Evolutionary conservation across 805 yeast genomes (phyloP).

Genomic region (Torulaspora microellipsoides): DNA sequence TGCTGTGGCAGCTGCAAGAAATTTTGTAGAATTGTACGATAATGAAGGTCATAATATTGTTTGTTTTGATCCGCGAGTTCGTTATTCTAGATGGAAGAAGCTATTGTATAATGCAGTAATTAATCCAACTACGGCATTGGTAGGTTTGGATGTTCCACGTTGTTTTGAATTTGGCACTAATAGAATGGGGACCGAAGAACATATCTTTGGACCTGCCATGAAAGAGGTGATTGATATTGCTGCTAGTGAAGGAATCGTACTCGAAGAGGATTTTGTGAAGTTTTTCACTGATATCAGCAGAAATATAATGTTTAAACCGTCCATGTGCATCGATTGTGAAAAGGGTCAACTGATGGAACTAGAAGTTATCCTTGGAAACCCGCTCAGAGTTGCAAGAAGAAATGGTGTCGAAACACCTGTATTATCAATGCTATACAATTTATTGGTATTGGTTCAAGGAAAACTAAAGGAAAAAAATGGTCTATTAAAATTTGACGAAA

Average conservation of each 20-base stretch:
- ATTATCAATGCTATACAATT: slow-evolving; percentile 50
- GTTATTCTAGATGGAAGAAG: slow-evolving; percentile 55
- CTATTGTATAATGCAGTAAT: slow-evolving; percentile 61
- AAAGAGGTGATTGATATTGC: slow-evolving; percentile 59
- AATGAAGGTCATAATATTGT: slow-evolving; percentile 40
- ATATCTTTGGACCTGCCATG: slow-evolving; percentile 52
- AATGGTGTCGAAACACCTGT: slow-evolving; percentile 53
- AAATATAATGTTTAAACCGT: slow-evolving; percentile 52
- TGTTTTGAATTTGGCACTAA: slow-evolving; percentile 41
- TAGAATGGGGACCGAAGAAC: slow-evolving; percentile 31
- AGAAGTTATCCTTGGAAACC: slow-evolving; percentile 67
- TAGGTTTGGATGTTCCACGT: slow-evolving; percentile 53
- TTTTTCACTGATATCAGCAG: slow-evolving; percentile 50
- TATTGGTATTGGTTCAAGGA: slow-evolving; percentile 59
- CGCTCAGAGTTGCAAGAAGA: slow-evolving; percentile 45
- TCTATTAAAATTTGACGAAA: slow-evolving; percentile 24
- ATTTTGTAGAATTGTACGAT: slow-evolving; percentile 40
- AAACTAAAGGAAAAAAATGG: slow-evolving; percentile 56
- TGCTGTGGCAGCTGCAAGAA: slow-evolving; percentile 36
- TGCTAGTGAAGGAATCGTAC: slow-evolving; percentile 49
- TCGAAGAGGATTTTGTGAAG: slow-evolving; percentile 46
- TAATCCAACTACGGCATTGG: slow-evolving; percentile 57
- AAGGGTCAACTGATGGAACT: slow-evolving; percentile 64
- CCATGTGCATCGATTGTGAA: slow-evolving; percentile 63
- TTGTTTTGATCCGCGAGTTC: slow-evolving; percentile 41